Conservation (phyloP, 2,329 filamentous ascomycete genomes). For the Colletotrichum cereale region DNA sequence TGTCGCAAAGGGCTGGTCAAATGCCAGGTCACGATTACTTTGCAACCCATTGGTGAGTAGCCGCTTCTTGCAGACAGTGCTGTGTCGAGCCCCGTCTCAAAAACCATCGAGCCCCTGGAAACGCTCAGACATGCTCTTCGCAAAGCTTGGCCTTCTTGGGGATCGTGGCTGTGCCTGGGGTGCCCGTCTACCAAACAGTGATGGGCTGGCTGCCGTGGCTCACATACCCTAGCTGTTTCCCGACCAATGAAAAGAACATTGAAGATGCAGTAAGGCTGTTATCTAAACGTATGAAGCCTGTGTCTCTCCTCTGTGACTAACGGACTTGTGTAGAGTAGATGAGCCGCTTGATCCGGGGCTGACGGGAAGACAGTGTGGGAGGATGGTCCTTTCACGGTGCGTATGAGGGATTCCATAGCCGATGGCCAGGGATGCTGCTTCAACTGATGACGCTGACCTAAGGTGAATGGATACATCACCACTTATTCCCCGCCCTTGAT, state of each 20-base stretch:
- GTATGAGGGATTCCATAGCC: conserved; percentile 25
- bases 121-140: conserved; percentile 13
- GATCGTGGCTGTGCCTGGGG: conserved; percentile 5
- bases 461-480: conserved; percentile 33
- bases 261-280: neutral
- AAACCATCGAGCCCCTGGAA: conserved; percentile 19
- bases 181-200: conserved; percentile 2
- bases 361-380: conserved; percentile 29
- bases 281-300: neutral
- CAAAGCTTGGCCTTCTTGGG: conserved; percentile 24
- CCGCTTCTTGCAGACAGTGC: conserved; percentile 7
- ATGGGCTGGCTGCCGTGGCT: neutral
- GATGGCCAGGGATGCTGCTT: conserved; percentile 17
- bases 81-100: conserved; percentile 27
- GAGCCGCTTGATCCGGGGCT: conserved; percentile 31
- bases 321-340: neutral
- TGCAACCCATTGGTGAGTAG: neutral
- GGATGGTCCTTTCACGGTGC: conserved; percentile 33
- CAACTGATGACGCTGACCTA: conserved; percentile 35
- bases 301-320: neutral
- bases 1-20: conserved; percentile 31
- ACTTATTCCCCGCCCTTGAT: conserved; percentile 28
- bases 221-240: neutral
- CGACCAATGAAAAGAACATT: neutral
- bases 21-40: conserved; percentile 14